Evolutionary conservation across 345 rosid species (phyloP), one percentile per base, ranked within the genome.

Genomic region (Populus nigra): DNA sequence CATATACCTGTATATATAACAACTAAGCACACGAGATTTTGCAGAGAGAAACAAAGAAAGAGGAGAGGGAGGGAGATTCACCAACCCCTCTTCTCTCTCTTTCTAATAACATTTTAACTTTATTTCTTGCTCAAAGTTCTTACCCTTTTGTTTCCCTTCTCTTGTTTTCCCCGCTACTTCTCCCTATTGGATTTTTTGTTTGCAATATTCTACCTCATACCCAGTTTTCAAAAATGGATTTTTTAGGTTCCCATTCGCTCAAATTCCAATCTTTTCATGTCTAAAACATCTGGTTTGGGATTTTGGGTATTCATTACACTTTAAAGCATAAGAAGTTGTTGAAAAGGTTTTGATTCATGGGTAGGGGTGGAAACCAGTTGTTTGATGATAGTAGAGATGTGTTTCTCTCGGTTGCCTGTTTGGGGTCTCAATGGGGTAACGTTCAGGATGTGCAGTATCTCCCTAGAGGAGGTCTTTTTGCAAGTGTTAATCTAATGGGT

Each of bases 401-500:
- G 5, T 70, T 90, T 57, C 87, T 87, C 82, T 89, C 96, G 25
- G 75, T 88, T 39, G 82, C 86, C 69, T 84, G 87, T 81, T 82
- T 87, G 86, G 97, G 89, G 72, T 88, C 77, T 66, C 92, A 84
- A 35, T 89, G 86, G 89, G 25, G n/a, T 59, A 78, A 77, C 67
- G 63, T 22, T 7, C 73, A 79, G 72, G 88, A 78, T 68, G 88
- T 74, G 5, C 78, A 77, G 33, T 70, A 79, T 72, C 68, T 80
- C 70, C 77, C 68, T 29, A 65, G 41, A 22, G 91, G 90, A 39
- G 99, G 92, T 22, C 85, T 94, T 47, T 94, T 93, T 81, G 98
- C 98, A 0, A 83, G 94, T 79, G 93, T 94, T 57, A 86, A 89
- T 49, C 97, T 88, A 75, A 83, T 88, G 77, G 98, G 95, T 77